These are phyloP conservation scores for button mushroom (Agaricus bisporus) DNA, from an alignment of 768 basidiomycete genomes.

Conservation along the genomic window DNA sequence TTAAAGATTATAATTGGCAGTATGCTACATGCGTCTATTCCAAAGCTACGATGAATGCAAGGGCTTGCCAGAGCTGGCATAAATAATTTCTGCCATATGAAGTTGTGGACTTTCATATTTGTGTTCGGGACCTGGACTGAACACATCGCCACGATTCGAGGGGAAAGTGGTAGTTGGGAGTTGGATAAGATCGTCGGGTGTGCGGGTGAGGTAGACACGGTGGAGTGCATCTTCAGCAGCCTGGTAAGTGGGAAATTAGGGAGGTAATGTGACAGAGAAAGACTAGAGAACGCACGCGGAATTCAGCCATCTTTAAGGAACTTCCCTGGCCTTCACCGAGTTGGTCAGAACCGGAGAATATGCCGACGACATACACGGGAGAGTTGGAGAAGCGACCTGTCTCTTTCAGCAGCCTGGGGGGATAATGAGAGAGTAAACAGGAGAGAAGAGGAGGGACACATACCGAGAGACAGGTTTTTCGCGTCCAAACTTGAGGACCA, in stretches of 20 bases:
- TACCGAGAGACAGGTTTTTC: slow-evolving; percentile 65
- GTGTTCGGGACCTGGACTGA: slow-evolving; percentile 36
- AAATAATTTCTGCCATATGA: slow-evolving; percentile 58
- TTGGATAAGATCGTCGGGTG: slow-evolving; percentile 60
- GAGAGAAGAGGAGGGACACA: slow-evolving; percentile 7
- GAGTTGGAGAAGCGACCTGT: slow-evolving; percentile 88
- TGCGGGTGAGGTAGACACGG: slow-evolving; percentile 75
- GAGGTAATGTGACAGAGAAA: background rate
- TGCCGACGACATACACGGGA: slow-evolving; percentile 93
- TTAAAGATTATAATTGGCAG: slow-evolving; percentile 7
- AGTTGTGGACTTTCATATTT: slow-evolving; percentile 49
- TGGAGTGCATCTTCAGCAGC: slow-evolving; percentile 84
- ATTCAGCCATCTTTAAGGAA: slow-evolving; percentile 93
- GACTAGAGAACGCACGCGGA: slow-evolving; percentile 50
- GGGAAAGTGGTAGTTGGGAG: slow-evolving; percentile 77
- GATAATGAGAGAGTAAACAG: background rate
- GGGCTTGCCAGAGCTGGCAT: slow-evolving; percentile 57
- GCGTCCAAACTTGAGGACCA: slow-evolving; percentile 70
- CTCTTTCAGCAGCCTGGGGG: slow-evolving; percentile 77
- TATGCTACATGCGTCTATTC: slow-evolving; percentile 7
- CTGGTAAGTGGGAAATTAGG: slow-evolving; percentile 26
- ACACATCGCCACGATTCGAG: slow-evolving; percentile 45
- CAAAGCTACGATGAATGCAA: slow-evolving; percentile 2
- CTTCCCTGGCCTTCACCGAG: slow-evolving; percentile 94
- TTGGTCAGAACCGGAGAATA: slow-evolving; percentile 77